phyloP scores from a whole-genome alignment of 176 grass and related monocot genomes.

The Hordeum vulgare region DNA sequence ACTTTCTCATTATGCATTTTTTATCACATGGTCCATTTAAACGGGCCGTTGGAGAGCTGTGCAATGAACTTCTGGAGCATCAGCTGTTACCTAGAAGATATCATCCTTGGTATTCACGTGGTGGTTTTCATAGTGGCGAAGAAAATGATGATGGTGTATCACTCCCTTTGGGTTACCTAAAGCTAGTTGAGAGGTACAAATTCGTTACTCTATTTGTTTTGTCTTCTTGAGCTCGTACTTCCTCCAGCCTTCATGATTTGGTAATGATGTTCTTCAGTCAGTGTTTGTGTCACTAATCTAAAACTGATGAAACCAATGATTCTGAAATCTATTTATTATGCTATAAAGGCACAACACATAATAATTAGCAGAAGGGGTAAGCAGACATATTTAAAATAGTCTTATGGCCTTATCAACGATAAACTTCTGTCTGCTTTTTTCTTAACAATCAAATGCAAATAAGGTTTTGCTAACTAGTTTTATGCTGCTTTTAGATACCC shows the following conservation, averaged over 20 bases:
- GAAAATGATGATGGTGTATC: constrained; percentile 93
- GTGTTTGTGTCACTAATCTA: constrained; percentile 7
- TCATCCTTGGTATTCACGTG: constrained; percentile 91
- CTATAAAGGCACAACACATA: not conserved
- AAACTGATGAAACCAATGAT: not conserved
- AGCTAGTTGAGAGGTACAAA: constrained; percentile 79
- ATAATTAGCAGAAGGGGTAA: not conserved
- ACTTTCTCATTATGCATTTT: constrained; percentile 98
- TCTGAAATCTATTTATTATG: constrained; percentile 4
- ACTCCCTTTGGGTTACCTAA: constrained; percentile 78
- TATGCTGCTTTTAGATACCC: constrained; percentile 52
- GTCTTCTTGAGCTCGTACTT: not conserved
- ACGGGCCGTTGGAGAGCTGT: constrained; percentile 52
- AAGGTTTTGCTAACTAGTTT: not conserved
- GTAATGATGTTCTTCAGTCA: not conserved
- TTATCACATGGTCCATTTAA: constrained; percentile 89
- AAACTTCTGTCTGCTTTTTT: not conserved
- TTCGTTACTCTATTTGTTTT: constrained; percentile 5
- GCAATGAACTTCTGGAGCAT: constrained; percentile 85
- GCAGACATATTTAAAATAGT: not conserved
- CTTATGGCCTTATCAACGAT: not conserved
- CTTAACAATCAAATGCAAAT: constrained; percentile 4
- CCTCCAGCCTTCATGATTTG: not conserved
- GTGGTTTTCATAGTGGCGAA: constrained; percentile 55
- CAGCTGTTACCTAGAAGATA: constrained; percentile 91